These are phyloP conservation scores for Dictyostelium brefeldianum DNA, from an alignment of 78 protist genomes.

Conservation along the genomic window DNA sequence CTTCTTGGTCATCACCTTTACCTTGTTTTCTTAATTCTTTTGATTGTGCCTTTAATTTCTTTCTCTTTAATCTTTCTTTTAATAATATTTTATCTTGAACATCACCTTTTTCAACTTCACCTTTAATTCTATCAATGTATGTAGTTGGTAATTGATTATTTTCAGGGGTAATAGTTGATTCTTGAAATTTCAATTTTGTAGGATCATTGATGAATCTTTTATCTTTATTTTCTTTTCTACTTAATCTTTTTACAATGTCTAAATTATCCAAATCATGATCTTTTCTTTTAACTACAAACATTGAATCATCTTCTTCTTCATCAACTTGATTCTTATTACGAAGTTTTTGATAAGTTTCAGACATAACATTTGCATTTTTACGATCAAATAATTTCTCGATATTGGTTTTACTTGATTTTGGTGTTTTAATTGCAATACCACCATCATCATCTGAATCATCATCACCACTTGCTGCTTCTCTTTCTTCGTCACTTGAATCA, in stretches of 20 bases:
- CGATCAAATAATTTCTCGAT: conserved; percentile 27
- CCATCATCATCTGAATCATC: conserved; percentile 19
- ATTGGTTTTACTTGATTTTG: background rate
- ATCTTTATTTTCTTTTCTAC: conserved; percentile 14
- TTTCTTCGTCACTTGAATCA: conserved; percentile 25
- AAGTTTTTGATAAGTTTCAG: conserved; percentile 34
- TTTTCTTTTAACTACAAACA: conserved; percentile 57
- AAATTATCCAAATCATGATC: conserved; percentile 25
- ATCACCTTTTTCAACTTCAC: conserved; percentile 2
- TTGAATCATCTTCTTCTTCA: conserved; percentile 52
- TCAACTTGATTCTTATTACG: background rate
- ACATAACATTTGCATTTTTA: conserved; percentile 58
- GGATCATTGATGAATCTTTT: conserved; percentile 6
- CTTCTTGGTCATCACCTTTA: conserved; percentile 29
- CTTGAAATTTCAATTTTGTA: conserved; percentile 11
- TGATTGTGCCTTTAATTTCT: background rate
- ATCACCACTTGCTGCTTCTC: conserved; percentile 1
- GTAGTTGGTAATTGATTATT: conserved; percentile 12
- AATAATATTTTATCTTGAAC: conserved; percentile 20
- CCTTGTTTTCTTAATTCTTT: conserved; percentile 6
- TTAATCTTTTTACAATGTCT: background rate
- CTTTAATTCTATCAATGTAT: conserved; percentile 5
- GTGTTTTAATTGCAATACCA: background rate
- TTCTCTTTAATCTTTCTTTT: conserved; percentile 9
- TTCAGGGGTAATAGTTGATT: background rate